Evolutionary conservation across 1,284 basidiomycete species (phyloP), one percentile per base, ranked within the genome.

Genomic region (Puccinia polysora): DNA sequence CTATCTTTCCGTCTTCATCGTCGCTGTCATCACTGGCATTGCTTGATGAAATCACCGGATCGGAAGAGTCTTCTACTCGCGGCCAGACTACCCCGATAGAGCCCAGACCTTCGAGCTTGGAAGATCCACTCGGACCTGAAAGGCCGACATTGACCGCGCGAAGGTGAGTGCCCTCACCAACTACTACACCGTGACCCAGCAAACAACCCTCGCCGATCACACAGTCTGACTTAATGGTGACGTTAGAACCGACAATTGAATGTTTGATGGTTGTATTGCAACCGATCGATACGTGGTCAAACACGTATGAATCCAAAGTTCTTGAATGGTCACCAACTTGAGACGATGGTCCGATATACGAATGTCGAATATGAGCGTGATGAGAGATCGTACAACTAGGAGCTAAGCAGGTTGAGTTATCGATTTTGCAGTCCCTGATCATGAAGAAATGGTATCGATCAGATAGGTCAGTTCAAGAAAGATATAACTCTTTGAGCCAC

Each of bases 321-420:
- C 91, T 84, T 18, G 88, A 89, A 78, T 91, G 88, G 68, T 86
- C 85, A 18, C 90, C 90, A 52, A 96, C 84, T 75, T 87, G 88
- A 77, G 89, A 91, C 23, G 74, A 80, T 75, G 71, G 78, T 76
- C n/a, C 76, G 74, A 77, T 25, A 78, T 78, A 32, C 79, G 79
- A 43, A 80, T 77, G 25, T 79, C 75, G 1, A 76, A 68, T 2
- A 79, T 79, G 10, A 78, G 80, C 32, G 69, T 75, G 18, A 81
- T 75, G 2, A 75, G 76, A 49, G 34, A 71, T 63, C 10, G 59
- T 23, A 55, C 55, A 71, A 63, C 49, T 53, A 20, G 47, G 49
- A 8, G 49, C 59, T 15, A 71, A 28, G 32, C 58, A 71, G 38
- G 49, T 53, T 8, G 58, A 63, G 50, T 63, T 52, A 36, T 34